Evolutionary conservation across 257 asterid genomes (phyloP).

Genomic region (Solanum piurae): DNA sequence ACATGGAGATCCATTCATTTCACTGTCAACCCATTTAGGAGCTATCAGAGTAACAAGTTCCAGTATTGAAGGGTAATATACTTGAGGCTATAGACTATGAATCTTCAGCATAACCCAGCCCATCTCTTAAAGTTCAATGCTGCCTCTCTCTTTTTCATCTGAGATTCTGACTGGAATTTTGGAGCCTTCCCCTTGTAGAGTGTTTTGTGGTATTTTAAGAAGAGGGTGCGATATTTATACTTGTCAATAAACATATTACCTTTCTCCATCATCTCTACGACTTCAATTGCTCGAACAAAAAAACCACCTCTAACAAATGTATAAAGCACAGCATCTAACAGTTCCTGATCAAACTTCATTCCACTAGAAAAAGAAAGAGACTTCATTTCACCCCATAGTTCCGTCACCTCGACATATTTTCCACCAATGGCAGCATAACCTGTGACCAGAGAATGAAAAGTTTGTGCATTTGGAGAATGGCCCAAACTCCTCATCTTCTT

Average conservation of each 20-base stretch:
- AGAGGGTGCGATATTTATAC: conserved; percentile 69
- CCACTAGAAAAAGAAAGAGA: conserved; percentile 41
- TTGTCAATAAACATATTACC: conserved; percentile 70
- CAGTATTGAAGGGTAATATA: neutral
- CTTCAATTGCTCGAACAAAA: conserved; percentile 74
- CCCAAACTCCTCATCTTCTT: conserved; percentile 85
- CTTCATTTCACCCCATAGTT: conserved; percentile 95
- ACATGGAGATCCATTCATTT: neutral
- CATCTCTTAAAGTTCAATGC: conserved; percentile 71
- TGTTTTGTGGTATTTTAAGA: conserved; percentile 74
- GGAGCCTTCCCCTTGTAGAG: conserved; percentile 69
- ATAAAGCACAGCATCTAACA: conserved; percentile 78
- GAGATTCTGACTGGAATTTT: conserved; percentile 72
- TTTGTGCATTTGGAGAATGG: conserved; percentile 67
- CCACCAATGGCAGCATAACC: conserved; percentile 86
- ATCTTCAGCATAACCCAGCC: conserved; percentile 53
- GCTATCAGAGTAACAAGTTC: neutral
- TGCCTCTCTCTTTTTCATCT: conserved; percentile 68
- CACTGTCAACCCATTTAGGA: neutral
- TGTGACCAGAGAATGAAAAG: conserved; percentile 80
- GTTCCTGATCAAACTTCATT: conserved; percentile 75
- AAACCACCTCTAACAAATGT: conserved; percentile 89
- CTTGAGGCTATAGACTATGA: neutral
- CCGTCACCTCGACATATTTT: conserved; percentile 76
- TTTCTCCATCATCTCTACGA: conserved; percentile 69